Evolutionary conservation across 116 monocot species (phyloP).

Genomic region (Trichopus zeylanicus): DNA sequence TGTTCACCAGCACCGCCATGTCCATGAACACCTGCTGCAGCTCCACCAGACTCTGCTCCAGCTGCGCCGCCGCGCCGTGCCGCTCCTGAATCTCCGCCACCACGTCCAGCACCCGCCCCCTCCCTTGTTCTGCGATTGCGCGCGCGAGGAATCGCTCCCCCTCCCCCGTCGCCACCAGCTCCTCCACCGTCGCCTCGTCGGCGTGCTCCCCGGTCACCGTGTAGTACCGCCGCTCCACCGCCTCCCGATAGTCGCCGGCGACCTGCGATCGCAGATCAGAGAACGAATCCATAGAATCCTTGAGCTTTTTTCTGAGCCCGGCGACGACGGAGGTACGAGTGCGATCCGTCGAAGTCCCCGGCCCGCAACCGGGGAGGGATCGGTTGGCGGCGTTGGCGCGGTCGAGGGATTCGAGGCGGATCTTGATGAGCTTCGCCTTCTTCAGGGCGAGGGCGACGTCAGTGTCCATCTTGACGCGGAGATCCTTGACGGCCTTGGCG

Average conservation of each 20-base stretch:
- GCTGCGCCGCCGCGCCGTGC: conserved; percentile 36
- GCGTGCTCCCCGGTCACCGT: conserved; percentile 75
- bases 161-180: conserved; percentile 43
- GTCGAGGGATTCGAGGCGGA: conserved; percentile 65
- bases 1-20: conserved; percentile 61
- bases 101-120: conserved; percentile 35
- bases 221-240: conserved; percentile 63
- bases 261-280: conserved; percentile 32
- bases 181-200: conserved; percentile 60
- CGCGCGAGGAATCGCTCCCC: conserved; percentile 64
- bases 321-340: conserved; percentile 63
- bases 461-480: conserved; percentile 56
- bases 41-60: conserved; percentile 45
- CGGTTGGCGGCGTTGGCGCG: conserved; percentile 69
- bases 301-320: conserved; percentile 61
- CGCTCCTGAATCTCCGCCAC: conserved; percentile 49
- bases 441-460: conserved; percentile 48
- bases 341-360: conserved; percentile 63
- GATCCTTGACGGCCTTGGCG: conserved; percentile 30
- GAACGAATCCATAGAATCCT: conserved; percentile 64
- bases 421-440: conserved; percentile 70
- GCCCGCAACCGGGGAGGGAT: conserved; percentile 51
- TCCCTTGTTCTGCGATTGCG: conserved; percentile 43
- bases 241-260: conserved; percentile 47
- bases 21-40: conserved; percentile 72